Evolutionary conservation across 2,329 filamentous ascomycete species (phyloP), one percentile per base, ranked within the genome.

Genomic region (Uncinocarpus reesii): DNA sequence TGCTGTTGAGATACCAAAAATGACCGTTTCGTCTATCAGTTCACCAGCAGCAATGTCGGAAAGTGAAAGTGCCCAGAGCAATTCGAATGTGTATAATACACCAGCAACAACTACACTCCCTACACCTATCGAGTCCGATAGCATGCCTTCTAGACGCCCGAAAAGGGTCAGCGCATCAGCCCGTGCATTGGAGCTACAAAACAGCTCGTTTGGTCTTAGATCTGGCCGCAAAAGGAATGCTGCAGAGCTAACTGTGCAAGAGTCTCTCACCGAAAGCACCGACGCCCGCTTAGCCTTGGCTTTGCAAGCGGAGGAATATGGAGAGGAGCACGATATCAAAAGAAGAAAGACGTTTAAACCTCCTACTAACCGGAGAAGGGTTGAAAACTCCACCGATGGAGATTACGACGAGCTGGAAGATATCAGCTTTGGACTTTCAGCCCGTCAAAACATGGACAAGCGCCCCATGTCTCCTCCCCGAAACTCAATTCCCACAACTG

Each of bases 41-140:
- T 20, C 44, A 15, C 23, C 44, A 15, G 21, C 21, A 7, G 23
- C 20, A 11, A 29, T 23, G 4, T 45, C 42, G n/a, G 32, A 34
- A 20, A 40, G 44, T 24, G 35, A 28, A 40, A 40, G 34, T 18
- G 16, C 43, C 16, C 43, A 31, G 6, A 47, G 23, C 11, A 40
- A 68, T 4, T 74, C 68, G 8, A 68, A 69, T 31, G 75, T 71
- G 15, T 76, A 74, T 56, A 79, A 78, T 50, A 84, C 81, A 2
- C 79, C 80, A 3, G 75, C 70, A 31, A 84, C 81, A 16, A 81
- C 77, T 61, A 69, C 73, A 47, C 66, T 70, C 40, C 70, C 68
- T 15, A 81, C 79, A 7, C 79, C 78, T 3, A 71, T 67, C 18
- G 66, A 69, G 20, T 70, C 70, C 11, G 60, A 65, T 42, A 57